Conservation (phyloP, 345 rosid species). For the Ailanthus altissimus region DNA sequence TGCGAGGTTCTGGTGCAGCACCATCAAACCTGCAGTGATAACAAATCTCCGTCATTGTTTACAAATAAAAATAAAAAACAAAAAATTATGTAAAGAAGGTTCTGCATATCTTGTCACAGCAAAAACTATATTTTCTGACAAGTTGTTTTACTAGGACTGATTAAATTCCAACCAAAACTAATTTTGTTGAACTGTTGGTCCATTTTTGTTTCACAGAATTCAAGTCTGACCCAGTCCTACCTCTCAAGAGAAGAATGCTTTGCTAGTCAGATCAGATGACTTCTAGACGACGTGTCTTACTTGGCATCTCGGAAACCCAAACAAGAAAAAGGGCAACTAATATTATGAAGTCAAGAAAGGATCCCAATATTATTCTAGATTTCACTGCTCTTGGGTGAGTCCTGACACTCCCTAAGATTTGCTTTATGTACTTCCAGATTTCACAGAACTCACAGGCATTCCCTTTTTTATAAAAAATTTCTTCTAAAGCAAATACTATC, state of each 20-base stretch:
- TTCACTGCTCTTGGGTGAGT: neutral
- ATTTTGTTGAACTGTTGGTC: neutral
- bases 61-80: neutral
- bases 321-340: neutral
- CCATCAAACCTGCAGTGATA: slow-evolving; percentile 78
- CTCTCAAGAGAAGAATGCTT: neutral
- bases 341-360: neutral
- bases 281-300: neutral
- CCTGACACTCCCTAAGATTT: neutral
- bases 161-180: neutral
- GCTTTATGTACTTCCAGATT: too few species aligned
- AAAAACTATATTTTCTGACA: neutral
- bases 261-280: neutral
- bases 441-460: neutral
- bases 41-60: slow-evolving; percentile 2
- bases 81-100: neutral
- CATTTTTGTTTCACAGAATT: slow-evolving; percentile 10
- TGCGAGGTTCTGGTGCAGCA: slow-evolving; percentile 85
- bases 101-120: neutral
- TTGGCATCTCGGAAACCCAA: neutral
- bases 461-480: neutral
- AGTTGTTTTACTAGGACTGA: neutral
- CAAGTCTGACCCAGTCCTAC: neutral
- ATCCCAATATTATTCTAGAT: neutral
- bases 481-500: neutral